Conservation (phyloP, 371 early-diverging fungal genomes). For the Mucor plumbeus region DNA sequence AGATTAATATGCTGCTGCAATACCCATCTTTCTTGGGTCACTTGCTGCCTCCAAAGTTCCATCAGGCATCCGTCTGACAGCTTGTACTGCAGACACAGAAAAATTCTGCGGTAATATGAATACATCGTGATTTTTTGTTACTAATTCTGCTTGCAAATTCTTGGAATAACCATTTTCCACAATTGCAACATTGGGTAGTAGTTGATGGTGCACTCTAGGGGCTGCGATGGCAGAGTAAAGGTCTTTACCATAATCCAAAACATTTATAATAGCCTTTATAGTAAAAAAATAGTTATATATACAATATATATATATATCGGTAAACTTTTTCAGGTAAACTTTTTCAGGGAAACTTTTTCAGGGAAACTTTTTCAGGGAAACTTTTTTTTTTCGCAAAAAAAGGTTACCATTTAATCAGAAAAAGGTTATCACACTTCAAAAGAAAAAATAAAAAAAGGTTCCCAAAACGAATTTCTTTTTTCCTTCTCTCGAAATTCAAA, state of each 20-base stretch:
- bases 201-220: conserved; percentile 94
- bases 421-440: no score
- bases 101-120: conserved; percentile 12
- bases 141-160: conserved; percentile 16
- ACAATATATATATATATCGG: no score
- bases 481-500: no score
- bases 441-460: no score
- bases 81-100: conserved; percentile 42
- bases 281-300: neutral
- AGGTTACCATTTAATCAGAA: no score
- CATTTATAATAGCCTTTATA: conserved; percentile 71
- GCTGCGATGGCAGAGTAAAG: conserved; percentile 76
- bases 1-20: conserved; percentile 38
- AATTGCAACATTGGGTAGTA: conserved; percentile 77
- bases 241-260: conserved; percentile 71
- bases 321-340: no score
- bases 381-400: no score
- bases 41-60: conserved; percentile 46
- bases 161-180: conserved; percentile 32
- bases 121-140: conserved; percentile 27
- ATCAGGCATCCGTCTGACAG: conserved; percentile 36
- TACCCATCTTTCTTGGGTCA: conserved; percentile 51
- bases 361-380: no score
- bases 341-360: no score
- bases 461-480: no score